These are phyloP conservation scores for Hanseniaspora valbyensis DNA, from an alignment of 805 yeast species.

Conservation along the genomic window DNA sequence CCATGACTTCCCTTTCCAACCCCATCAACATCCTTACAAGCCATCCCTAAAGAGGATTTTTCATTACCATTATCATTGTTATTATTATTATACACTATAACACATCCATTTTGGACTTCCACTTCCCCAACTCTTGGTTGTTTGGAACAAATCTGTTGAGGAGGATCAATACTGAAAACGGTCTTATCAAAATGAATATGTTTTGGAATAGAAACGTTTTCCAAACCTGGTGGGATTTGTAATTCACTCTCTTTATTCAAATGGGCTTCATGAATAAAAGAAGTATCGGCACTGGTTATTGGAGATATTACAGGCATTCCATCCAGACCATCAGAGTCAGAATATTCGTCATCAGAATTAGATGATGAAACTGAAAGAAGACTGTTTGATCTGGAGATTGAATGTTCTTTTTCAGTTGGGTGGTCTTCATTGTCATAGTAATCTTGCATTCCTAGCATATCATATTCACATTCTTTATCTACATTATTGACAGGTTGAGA, in stretches of 20 bases:
- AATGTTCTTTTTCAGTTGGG: background rate
- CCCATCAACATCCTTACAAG: slow-evolving; percentile 55
- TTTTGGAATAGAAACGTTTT: slow-evolving; percentile 35
- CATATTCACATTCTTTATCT: slow-evolving; percentile 16
- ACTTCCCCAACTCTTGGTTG: slow-evolving; percentile 76
- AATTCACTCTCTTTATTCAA: background rate
- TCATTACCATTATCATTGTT: slow-evolving; percentile 38
- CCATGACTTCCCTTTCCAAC: slow-evolving; percentile 16
- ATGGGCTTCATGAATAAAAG: background rate
- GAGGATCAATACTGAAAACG: slow-evolving; percentile 70
- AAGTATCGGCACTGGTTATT: background rate
- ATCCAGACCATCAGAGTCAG: background rate
- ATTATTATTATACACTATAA: slow-evolving; percentile 37
- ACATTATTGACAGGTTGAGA: slow-evolving; percentile 20
- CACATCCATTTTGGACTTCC: slow-evolving; percentile 45
- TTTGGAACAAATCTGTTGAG: slow-evolving; percentile 78
- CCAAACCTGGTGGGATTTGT: slow-evolving; percentile 31
- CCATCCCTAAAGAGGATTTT: slow-evolving; percentile 52
- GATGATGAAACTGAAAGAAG: background rate
- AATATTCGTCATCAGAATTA: background rate
- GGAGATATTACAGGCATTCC: slow-evolving; percentile 12
- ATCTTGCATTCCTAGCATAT: slow-evolving; percentile 12
- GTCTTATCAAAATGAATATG: slow-evolving; percentile 70
- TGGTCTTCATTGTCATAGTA: slow-evolving; percentile 14
- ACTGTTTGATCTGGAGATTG: slow-evolving; percentile 4